A percentile compares a stretch with the other conserved stretches of the same genome.
phyloP scores from a whole-genome alignment of 805 yeast genomes.

The Kuraishia borneana region DNA sequence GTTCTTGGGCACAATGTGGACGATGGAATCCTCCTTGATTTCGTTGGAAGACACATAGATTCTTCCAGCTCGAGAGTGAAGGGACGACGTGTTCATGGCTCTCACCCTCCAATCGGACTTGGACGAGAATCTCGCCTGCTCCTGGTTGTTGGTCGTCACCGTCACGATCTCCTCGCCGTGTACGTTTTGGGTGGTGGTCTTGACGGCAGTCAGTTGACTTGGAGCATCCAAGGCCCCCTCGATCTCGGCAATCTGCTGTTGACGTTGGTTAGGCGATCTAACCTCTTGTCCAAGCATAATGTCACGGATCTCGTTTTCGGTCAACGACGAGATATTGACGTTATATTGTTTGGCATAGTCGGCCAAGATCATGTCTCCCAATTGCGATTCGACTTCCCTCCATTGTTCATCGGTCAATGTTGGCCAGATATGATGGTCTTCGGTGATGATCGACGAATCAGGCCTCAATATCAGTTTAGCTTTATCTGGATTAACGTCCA shows the following conservation, averaged over 20 bases:
- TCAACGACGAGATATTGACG: constrained; percentile 75
- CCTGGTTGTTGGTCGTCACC: constrained; percentile 84
- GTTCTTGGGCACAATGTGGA: constrained; percentile 78
- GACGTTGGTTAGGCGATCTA: constrained; percentile 74
- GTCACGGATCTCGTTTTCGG: constrained; percentile 91
- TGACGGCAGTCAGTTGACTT: constrained; percentile 60
- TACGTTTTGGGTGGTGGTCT: constrained; percentile 75
- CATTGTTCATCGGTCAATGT: constrained; percentile 80
- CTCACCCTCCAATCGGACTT: constrained; percentile 85
- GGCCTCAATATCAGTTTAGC: constrained; percentile 70
- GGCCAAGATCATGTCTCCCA: constrained; percentile 76
- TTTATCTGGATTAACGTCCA: constrained; percentile 66
- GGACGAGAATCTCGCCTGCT: constrained; percentile 73
- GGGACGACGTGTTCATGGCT: constrained; percentile 67
- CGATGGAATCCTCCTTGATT: constrained; percentile 38
- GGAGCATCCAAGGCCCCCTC: constrained; percentile 35
- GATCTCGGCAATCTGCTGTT: constrained; percentile 76
- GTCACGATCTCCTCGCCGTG: constrained; percentile 96
- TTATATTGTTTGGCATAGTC: constrained; percentile 82
- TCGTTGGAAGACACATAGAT: constrained; percentile 65
- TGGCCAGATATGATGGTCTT: constrained; percentile 91
- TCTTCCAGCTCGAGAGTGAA: constrained; percentile 66
- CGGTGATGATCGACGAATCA: constrained; percentile 56
- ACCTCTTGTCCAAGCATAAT: constrained; percentile 91
- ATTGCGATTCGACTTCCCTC: constrained; percentile 78